These are phyloP conservation scores for Starmerella gropengiesseri DNA, from an alignment of 805 yeast species.

Conservation along the genomic window DNA sequence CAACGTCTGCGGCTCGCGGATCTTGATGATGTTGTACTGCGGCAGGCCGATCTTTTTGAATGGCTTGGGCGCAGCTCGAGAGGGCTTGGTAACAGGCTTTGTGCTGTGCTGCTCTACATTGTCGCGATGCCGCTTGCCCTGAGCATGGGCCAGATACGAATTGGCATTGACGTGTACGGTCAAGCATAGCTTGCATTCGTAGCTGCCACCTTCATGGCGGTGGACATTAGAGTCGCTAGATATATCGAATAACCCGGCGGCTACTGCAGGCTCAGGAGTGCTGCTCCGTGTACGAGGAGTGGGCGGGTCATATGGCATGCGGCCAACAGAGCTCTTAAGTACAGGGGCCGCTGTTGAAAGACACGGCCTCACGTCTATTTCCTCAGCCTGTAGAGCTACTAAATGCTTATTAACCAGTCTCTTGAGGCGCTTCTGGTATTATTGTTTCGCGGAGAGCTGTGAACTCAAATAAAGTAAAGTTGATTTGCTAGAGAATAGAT, in stretches of 20 bases:
- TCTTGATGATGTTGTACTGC: slow-evolving; percentile 52
- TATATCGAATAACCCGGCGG: background rate
- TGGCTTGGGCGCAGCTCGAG: slow-evolving; percentile 24
- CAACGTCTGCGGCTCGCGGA: slow-evolving; percentile 49
- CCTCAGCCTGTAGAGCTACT: too few relatives aligned
- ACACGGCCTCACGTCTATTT: too few relatives aligned
- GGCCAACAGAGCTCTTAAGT: too few relatives aligned
- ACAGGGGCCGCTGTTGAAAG: too few relatives aligned
- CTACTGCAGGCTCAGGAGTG: too few relatives aligned
- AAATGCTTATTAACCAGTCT: too few relatives aligned
- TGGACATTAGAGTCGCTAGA: background rate
- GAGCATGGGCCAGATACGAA: slow-evolving; percentile 71
- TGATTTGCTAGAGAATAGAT: too few relatives aligned
- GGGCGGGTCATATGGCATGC: too few relatives aligned
- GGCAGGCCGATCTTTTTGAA: slow-evolving; percentile 60
- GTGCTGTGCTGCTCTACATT: slow-evolving; percentile 57
- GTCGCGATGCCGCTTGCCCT: slow-evolving; percentile 72
- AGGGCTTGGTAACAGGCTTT: slow-evolving; percentile 23
- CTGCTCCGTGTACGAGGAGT: background rate
- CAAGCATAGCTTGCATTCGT: slow-evolving; percentile 75
- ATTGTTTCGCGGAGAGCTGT: too few relatives aligned
- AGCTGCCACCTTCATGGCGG: slow-evolving; percentile 40
- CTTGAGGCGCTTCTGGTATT: too few relatives aligned
- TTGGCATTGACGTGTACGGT: slow-evolving; percentile 74
- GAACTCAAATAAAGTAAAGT: too few relatives aligned